These are phyloP conservation scores for Stemphylium beticola DNA, from an alignment of 2,329 filamentous ascomycete genomes.

Conservation along the genomic window DNA sequence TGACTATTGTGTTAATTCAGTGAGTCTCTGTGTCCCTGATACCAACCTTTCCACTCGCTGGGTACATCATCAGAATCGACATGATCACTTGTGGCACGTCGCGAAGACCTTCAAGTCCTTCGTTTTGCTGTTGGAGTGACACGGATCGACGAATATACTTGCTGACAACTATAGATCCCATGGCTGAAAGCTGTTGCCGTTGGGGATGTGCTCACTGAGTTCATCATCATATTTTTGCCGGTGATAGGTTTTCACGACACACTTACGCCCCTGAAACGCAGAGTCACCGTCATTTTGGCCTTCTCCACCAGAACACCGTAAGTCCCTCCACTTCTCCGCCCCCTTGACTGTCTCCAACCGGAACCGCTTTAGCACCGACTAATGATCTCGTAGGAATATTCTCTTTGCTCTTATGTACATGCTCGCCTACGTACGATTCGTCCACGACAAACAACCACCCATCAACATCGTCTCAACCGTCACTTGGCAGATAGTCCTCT, in stretches of 20 bases:
- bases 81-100: too few species aligned
- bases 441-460: not conserved
- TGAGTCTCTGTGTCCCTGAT: too few species aligned
- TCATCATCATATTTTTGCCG: conserved; percentile 1
- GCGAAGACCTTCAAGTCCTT: too few species aligned
- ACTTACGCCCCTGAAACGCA: not conserved
- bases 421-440: not conserved
- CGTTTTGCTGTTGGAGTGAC: too few species aligned
- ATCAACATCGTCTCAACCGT: conserved; percentile 3
- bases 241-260: conserved; percentile 2
- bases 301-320: conserved; percentile 11
- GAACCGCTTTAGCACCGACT: too few species aligned
- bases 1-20: not conserved
- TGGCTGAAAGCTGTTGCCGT: not conserved
- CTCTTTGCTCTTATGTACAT: conserved; percentile 2
- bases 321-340: not conserved
- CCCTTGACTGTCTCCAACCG: not conserved
- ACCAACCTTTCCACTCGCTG: too few species aligned
- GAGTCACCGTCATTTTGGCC: conserved; percentile 3
- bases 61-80: too few species aligned
- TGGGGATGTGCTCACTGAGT: conserved; percentile 4
- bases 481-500: conserved; percentile 7
- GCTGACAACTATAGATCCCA: not conserved
- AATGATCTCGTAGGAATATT: conserved; percentile 1
- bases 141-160: too few species aligned